Base-by-base conservation (phyloP, 1,139 yeast species). In the Suhomyces bribrorum region DNA sequence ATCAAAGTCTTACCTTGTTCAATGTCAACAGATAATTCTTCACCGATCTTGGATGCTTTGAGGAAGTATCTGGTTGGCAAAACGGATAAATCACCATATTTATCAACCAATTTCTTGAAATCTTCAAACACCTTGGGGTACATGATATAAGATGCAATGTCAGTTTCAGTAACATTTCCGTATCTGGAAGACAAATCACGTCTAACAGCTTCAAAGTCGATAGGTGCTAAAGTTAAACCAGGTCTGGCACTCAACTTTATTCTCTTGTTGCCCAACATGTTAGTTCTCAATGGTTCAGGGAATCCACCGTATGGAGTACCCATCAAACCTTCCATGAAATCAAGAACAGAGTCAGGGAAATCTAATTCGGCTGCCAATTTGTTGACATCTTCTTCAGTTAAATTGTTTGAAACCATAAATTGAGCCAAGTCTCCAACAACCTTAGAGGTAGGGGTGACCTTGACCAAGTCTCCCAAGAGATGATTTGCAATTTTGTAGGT, bases 301-400 rank as follows among this genome's bases (percentile, higher is more conserved):
- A 94, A 92, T 6, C 99, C 99, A 52, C 98, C 98, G 61, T 87
- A 89, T 54, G 99, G 99, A 56, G 92, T 92, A 61, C 99, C 99
- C 89, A 94, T 92, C 60, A 92, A 77, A 54, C 99, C 99, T 73
- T 94, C 96, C 80, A 92, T 89, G 77, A 92, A 92, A 69, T 94
- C 98, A 61, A 92, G 77, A 24, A 92, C 96, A 13, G 97, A 90
- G 58, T 85, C 97, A 43, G 99, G 99, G 95, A 92, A 92, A 66
- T 92, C 97, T 56, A 92, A 79, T 52, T 88, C 88, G 36, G 80
- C 70, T 2, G 98, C 98, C 57, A 92, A 79, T 59, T 84, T 85
- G 62, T 73, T 73, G 44, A 94, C 95, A 59, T 92, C 99, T 57
- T 86, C 88, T 40, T 85, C 74, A 13, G 83, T 75, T 56, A 92